Percentiles rank a stretch among this genome's conserved stretches.
These are phyloP conservation scores for Salix koriyanagi DNA, from an alignment of 345 rosid genomes.

Conservation along the genomic window DNA sequence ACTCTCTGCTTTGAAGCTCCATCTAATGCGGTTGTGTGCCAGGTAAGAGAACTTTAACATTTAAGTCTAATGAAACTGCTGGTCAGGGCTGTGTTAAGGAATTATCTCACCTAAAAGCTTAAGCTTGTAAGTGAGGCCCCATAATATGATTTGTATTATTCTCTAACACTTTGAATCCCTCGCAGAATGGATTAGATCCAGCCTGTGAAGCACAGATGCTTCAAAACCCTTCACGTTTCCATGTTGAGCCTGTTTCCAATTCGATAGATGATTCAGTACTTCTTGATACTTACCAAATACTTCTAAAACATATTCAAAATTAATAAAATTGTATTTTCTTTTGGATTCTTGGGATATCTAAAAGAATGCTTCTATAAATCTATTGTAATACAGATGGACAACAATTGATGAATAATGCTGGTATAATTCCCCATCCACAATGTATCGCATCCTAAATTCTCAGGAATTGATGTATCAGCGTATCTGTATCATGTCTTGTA, in stretches of 20 bases:
- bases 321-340: not conserved
- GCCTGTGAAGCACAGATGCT: not conserved
- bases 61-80: not conserved
- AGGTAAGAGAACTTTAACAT: conserved; percentile 45
- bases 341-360: too few species aligned
- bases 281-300: not conserved
- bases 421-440: too few species aligned
- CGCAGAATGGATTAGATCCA: not conserved
- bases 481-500: not conserved
- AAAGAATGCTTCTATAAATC: too few species aligned
- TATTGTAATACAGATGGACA: too few species aligned
- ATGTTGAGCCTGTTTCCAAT: not conserved
- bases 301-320: not conserved
- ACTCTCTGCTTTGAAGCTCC: conserved; percentile 52
- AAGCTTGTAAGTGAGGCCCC: too few species aligned
- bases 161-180: too few species aligned
- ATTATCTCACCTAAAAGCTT: too few species aligned
- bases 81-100: too few species aligned
- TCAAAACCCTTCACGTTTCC: not conserved
- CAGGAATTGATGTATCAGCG: not conserved
- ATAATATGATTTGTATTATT: too few species aligned
- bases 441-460: not conserved
- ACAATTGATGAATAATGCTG: too few species aligned
- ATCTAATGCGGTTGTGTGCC: conserved; percentile 76
- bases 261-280: not conserved